Conservation (phyloP, 2,329 filamentous ascomycete species). For the Tolypocladium paradoxum region DNA sequence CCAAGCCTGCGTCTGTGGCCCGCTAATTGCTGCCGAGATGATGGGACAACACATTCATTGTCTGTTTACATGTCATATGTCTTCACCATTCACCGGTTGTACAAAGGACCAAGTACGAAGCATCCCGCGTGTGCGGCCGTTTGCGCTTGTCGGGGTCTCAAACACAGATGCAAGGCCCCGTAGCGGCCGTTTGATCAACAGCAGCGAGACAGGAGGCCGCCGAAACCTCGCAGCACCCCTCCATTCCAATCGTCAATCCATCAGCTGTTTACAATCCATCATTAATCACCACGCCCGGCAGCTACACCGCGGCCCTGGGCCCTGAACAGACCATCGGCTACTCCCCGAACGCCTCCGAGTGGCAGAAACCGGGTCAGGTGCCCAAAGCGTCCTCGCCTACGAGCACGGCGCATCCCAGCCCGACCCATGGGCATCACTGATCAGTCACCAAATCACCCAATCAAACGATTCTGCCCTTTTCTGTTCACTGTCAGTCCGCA, state of each 20-base stretch:
- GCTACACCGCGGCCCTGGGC: not conserved
- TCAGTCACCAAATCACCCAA: not conserved
- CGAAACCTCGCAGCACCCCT: not conserved
- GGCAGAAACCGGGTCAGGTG: not conserved
- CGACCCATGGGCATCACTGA: not conserved
- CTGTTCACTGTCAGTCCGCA: not conserved
- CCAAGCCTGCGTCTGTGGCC: not conserved
- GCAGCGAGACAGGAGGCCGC: not conserved
- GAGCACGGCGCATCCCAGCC: not conserved
- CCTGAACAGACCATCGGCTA: not conserved
- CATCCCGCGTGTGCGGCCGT: no score
- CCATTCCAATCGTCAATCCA: not conserved
- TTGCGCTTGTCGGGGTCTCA: not conserved
- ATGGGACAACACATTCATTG: not conserved
- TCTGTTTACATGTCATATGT: not conserved
- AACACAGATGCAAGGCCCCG: not conserved
- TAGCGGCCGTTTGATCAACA: not conserved
- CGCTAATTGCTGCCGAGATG: slow-evolving; percentile 3
- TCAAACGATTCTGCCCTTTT: not conserved
- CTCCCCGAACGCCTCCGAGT: not conserved
- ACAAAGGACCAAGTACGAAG: no score
- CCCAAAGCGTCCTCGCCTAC: not conserved
- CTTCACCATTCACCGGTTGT: no score
- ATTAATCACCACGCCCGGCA: not conserved
- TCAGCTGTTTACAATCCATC: not conserved